These are phyloP conservation scores for Verticillium zaregamsianum DNA, from an alignment of 2,329 filamentous ascomycete genomes.

Conservation along the genomic window DNA sequence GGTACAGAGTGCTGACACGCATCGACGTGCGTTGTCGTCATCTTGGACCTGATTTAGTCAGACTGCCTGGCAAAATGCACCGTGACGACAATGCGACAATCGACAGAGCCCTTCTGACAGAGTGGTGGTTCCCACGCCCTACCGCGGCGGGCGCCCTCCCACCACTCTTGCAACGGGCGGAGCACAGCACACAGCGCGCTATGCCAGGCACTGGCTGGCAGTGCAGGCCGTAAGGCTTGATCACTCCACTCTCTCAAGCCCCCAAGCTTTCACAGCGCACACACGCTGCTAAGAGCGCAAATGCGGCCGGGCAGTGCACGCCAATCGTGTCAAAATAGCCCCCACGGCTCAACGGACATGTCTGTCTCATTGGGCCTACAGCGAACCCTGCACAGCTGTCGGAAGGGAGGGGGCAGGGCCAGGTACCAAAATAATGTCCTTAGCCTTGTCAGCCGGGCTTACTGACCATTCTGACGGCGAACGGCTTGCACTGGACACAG, in stretches of 20 bases:
- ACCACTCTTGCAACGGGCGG: background rate
- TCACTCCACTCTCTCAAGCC: background rate
- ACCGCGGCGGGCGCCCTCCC: background rate
- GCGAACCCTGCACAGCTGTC: background rate
- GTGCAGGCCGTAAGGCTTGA: background rate
- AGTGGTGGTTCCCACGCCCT: background rate
- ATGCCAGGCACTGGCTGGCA: background rate
- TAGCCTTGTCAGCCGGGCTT: background rate
- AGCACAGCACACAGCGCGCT: background rate
- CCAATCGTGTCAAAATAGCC: background rate
- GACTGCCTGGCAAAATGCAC: too few species aligned
- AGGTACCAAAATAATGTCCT: background rate
- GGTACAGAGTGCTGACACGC: background rate
- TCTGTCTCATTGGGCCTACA: background rate
- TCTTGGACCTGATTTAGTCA: too few species aligned
- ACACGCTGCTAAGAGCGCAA: background rate
- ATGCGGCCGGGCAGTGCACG: background rate
- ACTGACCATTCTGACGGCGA: background rate
- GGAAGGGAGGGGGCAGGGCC: background rate
- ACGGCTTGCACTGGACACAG: background rate
- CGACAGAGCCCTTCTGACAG: too few species aligned
- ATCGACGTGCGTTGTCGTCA: background rate
- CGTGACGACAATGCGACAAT: too few species aligned
- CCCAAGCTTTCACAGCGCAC: background rate
- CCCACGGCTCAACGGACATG: background rate